A percentile compares a stretch with the other conserved stretches of the same genome.
These are phyloP conservation scores for Emmonsiellopsis sp. DNA, from an alignment of 2,329 filamentous ascomycete species.

Conservation along the genomic window DNA sequence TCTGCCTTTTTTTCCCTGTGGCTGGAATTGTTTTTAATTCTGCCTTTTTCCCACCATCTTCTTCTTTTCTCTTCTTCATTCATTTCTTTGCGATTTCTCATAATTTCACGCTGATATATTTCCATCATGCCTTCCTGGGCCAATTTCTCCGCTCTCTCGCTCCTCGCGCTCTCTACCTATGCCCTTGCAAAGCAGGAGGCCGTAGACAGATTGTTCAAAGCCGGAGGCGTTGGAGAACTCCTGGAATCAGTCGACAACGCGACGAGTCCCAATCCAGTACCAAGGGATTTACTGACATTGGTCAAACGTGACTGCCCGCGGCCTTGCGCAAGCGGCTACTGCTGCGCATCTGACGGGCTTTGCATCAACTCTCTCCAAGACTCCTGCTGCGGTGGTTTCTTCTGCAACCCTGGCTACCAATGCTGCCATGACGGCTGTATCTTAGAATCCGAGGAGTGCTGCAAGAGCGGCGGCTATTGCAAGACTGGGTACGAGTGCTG, in stretches of 20 bases:
- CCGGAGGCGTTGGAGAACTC: background rate
- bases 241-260: background rate
- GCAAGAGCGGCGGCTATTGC: background rate
- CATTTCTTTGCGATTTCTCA: background rate
- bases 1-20: no score
- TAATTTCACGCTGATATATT: background rate
- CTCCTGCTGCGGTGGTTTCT: background rate
- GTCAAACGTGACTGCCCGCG: background rate
- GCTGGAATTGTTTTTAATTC: no score
- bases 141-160: background rate
- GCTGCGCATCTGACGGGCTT: background rate
- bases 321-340: background rate
- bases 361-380: background rate
- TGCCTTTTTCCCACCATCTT: background rate
- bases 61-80: background rate
- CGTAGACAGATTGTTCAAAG: background rate
- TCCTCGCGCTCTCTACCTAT: background rate
- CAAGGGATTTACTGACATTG: background rate
- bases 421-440: conserved; percentile 2
- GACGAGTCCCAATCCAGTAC: background rate
- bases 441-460: background rate
- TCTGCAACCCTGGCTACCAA: background rate
- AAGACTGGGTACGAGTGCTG: background rate
- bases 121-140: background rate
- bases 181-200: background rate